A percentile compares a stretch with the other conserved stretches of the same genome.
Conservation (phyloP, 306 rosid genomes). For the Fagus crenata region DNA sequence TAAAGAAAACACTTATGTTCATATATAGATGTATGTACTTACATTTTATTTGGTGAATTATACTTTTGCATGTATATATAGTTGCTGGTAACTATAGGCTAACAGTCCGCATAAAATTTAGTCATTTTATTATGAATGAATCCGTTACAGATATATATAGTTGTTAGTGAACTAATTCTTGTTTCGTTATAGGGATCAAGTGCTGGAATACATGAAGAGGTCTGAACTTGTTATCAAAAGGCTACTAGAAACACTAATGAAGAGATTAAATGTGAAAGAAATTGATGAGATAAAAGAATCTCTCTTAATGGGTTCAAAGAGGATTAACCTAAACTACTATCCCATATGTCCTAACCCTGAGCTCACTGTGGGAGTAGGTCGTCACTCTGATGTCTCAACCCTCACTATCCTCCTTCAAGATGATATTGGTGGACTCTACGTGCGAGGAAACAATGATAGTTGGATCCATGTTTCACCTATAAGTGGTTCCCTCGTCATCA, state of each 20-base stretch:
- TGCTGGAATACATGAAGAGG: constrained; percentile 52
- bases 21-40: too few relatives aligned
- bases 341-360: constrained; percentile 56
- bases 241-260: constrained; percentile 42
- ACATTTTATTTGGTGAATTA: too few relatives aligned
- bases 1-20: too few relatives aligned
- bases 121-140: too few relatives aligned
- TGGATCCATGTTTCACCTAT: constrained; percentile 60
- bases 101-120: too few relatives aligned
- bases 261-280: constrained; percentile 39
- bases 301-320: constrained; percentile 49
- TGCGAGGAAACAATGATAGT: background rate
- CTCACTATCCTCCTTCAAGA: constrained; percentile 62
- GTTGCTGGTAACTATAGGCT: too few relatives aligned
- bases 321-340: constrained; percentile 56
- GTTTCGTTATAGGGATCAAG: constrained; percentile 36
- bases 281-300: constrained; percentile 37
- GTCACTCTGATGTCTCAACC: constrained; percentile 61
- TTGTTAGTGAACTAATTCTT: background rate
- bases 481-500: constrained; percentile 50
- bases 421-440: constrained; percentile 54
- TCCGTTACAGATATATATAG: background rate
- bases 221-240: constrained; percentile 34
- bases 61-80: too few relatives aligned
- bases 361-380: constrained; percentile 50